Conservation (phyloP, 257 asterid genomes). For the Rauvolfia tetraphylla region DNA sequence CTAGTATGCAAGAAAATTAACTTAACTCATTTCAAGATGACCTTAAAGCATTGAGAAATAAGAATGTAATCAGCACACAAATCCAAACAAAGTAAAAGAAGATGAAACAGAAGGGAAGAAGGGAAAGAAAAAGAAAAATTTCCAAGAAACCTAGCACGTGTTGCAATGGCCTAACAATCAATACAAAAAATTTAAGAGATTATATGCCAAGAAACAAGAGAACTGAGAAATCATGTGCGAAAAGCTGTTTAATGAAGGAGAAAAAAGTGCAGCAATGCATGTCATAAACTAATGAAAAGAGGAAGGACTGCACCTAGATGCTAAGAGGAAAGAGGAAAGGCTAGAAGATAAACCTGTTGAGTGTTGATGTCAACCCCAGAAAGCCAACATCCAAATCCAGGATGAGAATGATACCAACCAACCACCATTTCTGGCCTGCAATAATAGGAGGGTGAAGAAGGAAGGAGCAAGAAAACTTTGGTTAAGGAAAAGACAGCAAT, state of each 20-base stretch:
- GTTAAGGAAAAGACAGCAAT: conserved; percentile 2
- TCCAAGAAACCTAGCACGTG: background rate
- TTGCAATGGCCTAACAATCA: no score
- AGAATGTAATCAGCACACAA: no score
- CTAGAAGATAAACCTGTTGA: conserved; percentile 58
- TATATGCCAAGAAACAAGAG: no score
- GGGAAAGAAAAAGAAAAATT: no score
- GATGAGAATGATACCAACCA: conserved; percentile 98
- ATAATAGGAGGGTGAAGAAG: background rate
- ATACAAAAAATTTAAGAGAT: no score
- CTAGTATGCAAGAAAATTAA: background rate
- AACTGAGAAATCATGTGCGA: no score
- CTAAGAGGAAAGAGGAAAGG: background rate
- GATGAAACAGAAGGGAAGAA: no score
- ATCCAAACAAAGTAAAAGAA: no score
- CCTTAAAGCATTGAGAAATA: background rate
- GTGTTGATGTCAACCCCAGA: conserved; percentile 95
- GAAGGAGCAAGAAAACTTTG: background rate
- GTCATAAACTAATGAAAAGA: no score
- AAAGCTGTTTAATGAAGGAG: no score
- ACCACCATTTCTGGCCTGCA: conserved; percentile 98
- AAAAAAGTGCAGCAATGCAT: no score
- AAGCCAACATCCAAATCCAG: conserved; percentile 98
- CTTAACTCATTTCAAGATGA: background rate
- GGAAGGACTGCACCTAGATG: background rate